Conservation (phyloP, 257 asterid genomes). For the Solanum ossicruentum region DNA sequence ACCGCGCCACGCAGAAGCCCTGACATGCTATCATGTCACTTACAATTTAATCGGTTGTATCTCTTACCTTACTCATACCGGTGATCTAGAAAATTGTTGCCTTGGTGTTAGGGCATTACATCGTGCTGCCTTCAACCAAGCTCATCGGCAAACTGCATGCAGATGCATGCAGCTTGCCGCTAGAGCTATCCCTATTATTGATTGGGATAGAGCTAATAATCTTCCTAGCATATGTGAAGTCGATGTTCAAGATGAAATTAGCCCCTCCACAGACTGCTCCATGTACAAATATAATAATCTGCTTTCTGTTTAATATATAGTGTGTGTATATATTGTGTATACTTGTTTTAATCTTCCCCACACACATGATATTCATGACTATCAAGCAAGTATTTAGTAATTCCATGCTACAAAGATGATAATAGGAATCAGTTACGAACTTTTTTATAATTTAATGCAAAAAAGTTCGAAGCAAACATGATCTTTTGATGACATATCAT, state of each 20-base stretch:
- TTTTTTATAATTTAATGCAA: too few species aligned
- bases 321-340: not conserved
- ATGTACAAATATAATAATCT: slow-evolving; percentile 6
- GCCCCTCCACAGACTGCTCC: slow-evolving; percentile 28
- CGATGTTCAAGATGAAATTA: slow-evolving; percentile 14
- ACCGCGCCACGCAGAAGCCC: slow-evolving; percentile 12
- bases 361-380: not conserved
- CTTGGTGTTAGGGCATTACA: slow-evolving; percentile 18
- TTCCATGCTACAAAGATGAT: not conserved
- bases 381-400: too few species aligned
- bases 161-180: slow-evolving; percentile 20
- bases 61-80: slow-evolving; percentile 16
- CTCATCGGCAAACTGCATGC: slow-evolving; percentile 26
- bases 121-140: slow-evolving; percentile 12
- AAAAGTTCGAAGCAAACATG: too few species aligned
- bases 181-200: not conserved
- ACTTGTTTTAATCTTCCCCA: not conserved
- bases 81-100: slow-evolving; percentile 26
- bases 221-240: slow-evolving; percentile 42
- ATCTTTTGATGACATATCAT: too few species aligned
- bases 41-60: slow-evolving; percentile 13
- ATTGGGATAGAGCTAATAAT: slow-evolving; percentile 21
- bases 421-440: not conserved
- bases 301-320: not conserved
- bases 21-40: slow-evolving; percentile 16